Percentiles rank a stretch among this genome's conserved stretches.
These are phyloP conservation scores for Thuja plicata DNA, from an alignment of 83 land plant genomes.

Conservation along the genomic window DNA sequence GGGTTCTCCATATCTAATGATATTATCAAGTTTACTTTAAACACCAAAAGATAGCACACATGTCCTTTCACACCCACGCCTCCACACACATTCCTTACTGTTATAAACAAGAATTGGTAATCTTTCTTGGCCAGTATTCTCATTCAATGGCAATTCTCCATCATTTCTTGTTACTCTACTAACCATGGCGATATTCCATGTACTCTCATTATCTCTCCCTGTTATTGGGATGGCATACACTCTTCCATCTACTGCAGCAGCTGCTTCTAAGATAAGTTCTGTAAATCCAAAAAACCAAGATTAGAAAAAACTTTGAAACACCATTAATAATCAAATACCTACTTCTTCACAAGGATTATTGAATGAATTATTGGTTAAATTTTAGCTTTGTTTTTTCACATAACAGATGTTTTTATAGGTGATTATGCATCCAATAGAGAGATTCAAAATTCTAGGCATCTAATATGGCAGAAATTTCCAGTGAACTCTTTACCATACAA, in stretches of 20 bases:
- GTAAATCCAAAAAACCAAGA: background rate
- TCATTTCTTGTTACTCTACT: background rate
- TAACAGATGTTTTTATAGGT: no score
- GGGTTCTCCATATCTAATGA: no score
- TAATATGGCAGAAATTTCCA: no score
- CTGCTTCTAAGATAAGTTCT: background rate
- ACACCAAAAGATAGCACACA: background rate
- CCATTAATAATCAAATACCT: no score
- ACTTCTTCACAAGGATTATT: no score
- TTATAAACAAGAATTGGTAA: background rate
- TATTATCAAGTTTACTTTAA: background rate
- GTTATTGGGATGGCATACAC: background rate
- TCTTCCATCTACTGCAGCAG: background rate
- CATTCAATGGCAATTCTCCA: background rate
- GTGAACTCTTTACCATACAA: no score
- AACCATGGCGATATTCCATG: background rate
- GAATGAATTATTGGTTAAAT: no score
- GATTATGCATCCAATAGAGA: no score
- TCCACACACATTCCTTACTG: background rate
- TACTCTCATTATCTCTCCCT: background rate
- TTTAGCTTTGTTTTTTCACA: no score
- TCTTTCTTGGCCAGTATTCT: background rate
- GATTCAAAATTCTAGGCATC: no score
- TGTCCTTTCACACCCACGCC: background rate
- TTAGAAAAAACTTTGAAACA: no score